Base-by-base conservation (phyloP, 176 grass and related monocot genomes). In the Tillandsia fasciculata region DNA sequence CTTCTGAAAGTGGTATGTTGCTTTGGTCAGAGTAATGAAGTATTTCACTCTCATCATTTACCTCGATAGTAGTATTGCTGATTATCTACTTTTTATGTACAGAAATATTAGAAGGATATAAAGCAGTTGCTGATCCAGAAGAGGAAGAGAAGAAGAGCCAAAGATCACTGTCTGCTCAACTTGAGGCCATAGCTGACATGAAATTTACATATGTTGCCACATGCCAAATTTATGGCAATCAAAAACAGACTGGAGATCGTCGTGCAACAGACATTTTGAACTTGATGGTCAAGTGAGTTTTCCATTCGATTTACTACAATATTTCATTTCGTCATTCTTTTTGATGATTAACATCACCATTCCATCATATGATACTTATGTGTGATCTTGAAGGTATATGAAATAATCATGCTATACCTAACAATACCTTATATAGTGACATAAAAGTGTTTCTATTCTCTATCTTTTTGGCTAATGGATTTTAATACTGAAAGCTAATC, bases 261-360 rank as follows among this genome's bases (percentile, higher is more conserved):
- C 92, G 84, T 66, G 92, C 92, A 66, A 96, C 88, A 73, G 88
- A 96, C 77, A 96, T 96, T 69, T 75, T 96, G 71, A 96, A 96
- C 83, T 85, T 96, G 79, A 96, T 96, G 88, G 88, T 96, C 70
- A 85, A 89, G 92, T 96, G 89, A 78, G 87, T 84, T 59, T 59
- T 17, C 3, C 54, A 22, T 20, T 59, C 54, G 8, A 23, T 61
- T 56, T 23, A 22, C 7, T 59, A 17, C 20, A 17, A 59, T 59
- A 59, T 18, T 59, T 59, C n/a, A 59, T 9, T 14, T 28, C 0
- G 11, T 24, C 10, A 2, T 77, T 59, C 28, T 77, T 77, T 24
- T 0, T 58, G 18, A 68, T 57, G 11, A 27, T 58, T 58, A 69
- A 3, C 24, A 52, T 66, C 24, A 10, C 33, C 33, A 50, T 49